phyloP scores from a whole-genome alignment of 2,329 filamentous ascomycete genomes.

The Clathrospora elynae region DNA sequence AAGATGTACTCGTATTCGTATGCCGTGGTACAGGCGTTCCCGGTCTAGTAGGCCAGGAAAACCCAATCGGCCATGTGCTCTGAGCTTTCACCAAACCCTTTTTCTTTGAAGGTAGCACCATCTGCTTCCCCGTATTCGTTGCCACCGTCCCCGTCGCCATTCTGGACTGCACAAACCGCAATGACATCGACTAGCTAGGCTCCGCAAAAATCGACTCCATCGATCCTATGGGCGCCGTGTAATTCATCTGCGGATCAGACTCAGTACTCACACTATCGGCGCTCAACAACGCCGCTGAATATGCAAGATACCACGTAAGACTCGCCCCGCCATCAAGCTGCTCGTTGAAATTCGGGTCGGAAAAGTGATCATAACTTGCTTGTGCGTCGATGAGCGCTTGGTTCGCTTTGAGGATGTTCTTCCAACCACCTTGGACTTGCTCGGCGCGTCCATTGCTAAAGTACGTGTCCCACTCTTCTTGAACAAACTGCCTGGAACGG shows the following conservation, averaged over 20 bases:
- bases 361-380: slow-evolving; percentile 77
- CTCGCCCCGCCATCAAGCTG: slow-evolving; percentile 81
- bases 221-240: neutral
- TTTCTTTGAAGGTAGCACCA: too few species aligned
- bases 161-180: neutral
- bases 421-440: slow-evolving; percentile 76
- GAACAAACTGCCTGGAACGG: slow-evolving; percentile 72
- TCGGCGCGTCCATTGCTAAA: slow-evolving; percentile 73
- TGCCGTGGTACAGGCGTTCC: too few species aligned
- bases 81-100: too few species aligned
- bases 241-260: slow-evolving; percentile 2
- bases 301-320: slow-evolving; percentile 48
- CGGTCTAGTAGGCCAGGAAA: too few species aligned
- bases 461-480: slow-evolving; percentile 69
- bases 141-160: too few species aligned
- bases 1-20: too few species aligned
- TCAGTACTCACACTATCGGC: neutral
- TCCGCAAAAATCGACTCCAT: neutral
- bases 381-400: slow-evolving; percentile 76
- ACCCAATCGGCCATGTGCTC: too few species aligned
- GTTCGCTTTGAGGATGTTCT: slow-evolving; percentile 82
- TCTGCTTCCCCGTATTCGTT: too few species aligned
- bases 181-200: neutral
- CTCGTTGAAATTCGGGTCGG: slow-evolving; percentile 66
- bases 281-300: slow-evolving; percentile 38